phyloP scores from a whole-genome alignment of 768 basidiomycete species.

The Leucocoprinus sp. region DNA sequence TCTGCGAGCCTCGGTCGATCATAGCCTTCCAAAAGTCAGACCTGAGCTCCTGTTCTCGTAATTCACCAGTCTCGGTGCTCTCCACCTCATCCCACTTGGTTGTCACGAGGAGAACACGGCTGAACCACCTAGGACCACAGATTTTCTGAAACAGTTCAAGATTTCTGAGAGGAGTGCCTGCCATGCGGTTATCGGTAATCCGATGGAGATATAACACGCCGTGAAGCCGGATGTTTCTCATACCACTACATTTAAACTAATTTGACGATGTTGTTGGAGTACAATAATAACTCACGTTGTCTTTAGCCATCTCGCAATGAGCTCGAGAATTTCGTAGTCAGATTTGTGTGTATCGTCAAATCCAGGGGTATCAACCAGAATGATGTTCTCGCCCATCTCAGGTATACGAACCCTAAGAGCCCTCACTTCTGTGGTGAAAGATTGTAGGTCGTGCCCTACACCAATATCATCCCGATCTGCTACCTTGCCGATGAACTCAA shows the following conservation, averaged over 20 bases:
- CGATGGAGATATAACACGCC: constrained; percentile 23
- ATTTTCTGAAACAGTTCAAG: constrained; percentile 25
- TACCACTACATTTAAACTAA: not conserved
- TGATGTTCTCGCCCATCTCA: constrained; percentile 15
- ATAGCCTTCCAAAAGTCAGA: constrained; percentile 14
- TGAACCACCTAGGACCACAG: constrained; percentile 25
- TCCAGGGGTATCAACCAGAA: constrained; percentile 30
- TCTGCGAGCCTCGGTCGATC: constrained; percentile 7
- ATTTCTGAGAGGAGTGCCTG: constrained; percentile 20
- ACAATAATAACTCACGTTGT: constrained; percentile 14
- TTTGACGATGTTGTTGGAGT: not conserved
- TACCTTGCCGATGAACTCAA: constrained; percentile 20
- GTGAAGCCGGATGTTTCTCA: constrained; percentile 12
- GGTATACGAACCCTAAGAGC: constrained; percentile 20
- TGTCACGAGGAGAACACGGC: constrained; percentile 25
- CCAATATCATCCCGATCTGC: constrained; percentile 11
- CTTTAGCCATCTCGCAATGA: constrained; percentile 26
- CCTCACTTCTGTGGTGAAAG: constrained; percentile 30
- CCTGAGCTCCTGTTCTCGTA: constrained; percentile 12
- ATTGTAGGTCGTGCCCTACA: constrained; percentile 20
- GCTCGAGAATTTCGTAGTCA: constrained; percentile 28
- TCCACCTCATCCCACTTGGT: constrained; percentile 16
- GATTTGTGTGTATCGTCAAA: constrained; percentile 27
- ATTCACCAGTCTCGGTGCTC: not conserved
- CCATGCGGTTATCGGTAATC: constrained; percentile 20